Evolutionary conservation across 345 rosid species (phyloP), one percentile per base, ranked within the genome.

Genomic region (Hypericum androsaemum): DNA sequence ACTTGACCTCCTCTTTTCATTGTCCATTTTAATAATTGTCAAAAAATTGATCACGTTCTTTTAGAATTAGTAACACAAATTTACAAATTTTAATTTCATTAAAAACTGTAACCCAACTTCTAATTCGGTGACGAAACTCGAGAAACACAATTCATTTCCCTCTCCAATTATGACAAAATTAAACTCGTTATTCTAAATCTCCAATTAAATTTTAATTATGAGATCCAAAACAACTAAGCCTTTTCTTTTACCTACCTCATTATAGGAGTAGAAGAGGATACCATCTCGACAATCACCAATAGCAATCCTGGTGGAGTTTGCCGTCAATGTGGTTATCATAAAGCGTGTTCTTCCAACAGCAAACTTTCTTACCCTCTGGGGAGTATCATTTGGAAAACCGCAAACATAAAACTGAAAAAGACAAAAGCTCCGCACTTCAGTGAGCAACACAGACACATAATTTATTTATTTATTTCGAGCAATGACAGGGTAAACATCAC

Each of bases 251-350:
- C 51, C 52, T 59, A 92, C 98, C 98, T 83, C 98, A 5, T 81
- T 77, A 73, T 78, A 92, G 36, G 90, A 71, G 66, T 81, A 92
- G 56, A 92, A 92, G 59, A 88, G 85, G 66, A 92, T 77, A 65
- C 98, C 98, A 64, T 92, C 98, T 50, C 98, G 97, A 71, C 98
- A 92, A 70, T 92, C 94, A 49, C 98, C 97, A 62, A 92, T 97
- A 8, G 78, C 97, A 64, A 92, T 92, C 73, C 98, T 81, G 58
- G 85, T 80, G 60, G 64, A 74, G 72, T 81, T 68, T 43, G 95
- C 72, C 9, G 89, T 80, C 77, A 92, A 75, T 39, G 84, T 80
- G 39, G 68, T 79, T 68, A 92, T 86, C 85, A 82, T 81, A 64
- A 85, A 92, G 50, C 98, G 95, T 47, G 97, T 88, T 80, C 86